A percentile compares a stretch with the other conserved stretches of the same genome.
Evolutionary conservation across 768 basidiomycete genomes (phyloP).

Genomic region (Boletus rubescentipes): DNA sequence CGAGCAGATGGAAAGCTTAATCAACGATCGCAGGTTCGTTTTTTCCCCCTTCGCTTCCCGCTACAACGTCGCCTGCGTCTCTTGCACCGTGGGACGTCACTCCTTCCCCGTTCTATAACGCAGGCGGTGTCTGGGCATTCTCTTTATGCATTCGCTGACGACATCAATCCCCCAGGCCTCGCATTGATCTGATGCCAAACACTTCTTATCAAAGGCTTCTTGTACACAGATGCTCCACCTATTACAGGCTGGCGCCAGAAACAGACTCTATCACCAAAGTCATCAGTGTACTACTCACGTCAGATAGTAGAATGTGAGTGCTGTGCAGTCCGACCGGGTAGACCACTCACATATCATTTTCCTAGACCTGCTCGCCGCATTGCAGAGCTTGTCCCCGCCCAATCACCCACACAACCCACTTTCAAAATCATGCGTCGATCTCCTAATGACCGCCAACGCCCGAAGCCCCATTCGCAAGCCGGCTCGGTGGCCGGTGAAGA

Average conservation of each 20-base stretch:
- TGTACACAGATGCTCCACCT: constrained; percentile 81
- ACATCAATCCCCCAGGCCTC: constrained; percentile 42
- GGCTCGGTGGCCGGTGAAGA: constrained; percentile 76
- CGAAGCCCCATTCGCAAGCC: constrained; percentile 64
- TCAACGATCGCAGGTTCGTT: constrained; percentile 70
- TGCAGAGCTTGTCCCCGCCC: constrained; percentile 75
- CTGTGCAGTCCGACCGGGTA: background rate
- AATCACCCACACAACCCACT: constrained; percentile 66
- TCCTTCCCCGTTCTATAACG: background rate
- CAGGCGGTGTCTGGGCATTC: background rate
- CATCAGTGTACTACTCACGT: constrained; percentile 54
- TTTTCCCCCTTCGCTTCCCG: background rate
- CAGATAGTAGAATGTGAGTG: constrained; percentile 77
- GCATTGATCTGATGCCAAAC: constrained; percentile 64
- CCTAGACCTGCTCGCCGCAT: constrained; percentile 67
- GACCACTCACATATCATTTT: constrained; percentile 14
- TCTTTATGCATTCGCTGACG: constrained; percentile 20
- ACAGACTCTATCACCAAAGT: constrained; percentile 61
- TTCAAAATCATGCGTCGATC: constrained; percentile 87
- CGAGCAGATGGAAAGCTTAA: constrained; percentile 79
- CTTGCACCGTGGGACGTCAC: constrained; percentile 8
- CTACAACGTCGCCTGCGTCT: background rate
- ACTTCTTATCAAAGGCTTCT: constrained; percentile 85
- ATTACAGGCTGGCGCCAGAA: constrained; percentile 75
- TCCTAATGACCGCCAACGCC: constrained; percentile 50